Evolutionary conservation across 2,329 filamentous ascomycete species (phyloP).

Genomic region (Hymenoscyphus linearis): DNA sequence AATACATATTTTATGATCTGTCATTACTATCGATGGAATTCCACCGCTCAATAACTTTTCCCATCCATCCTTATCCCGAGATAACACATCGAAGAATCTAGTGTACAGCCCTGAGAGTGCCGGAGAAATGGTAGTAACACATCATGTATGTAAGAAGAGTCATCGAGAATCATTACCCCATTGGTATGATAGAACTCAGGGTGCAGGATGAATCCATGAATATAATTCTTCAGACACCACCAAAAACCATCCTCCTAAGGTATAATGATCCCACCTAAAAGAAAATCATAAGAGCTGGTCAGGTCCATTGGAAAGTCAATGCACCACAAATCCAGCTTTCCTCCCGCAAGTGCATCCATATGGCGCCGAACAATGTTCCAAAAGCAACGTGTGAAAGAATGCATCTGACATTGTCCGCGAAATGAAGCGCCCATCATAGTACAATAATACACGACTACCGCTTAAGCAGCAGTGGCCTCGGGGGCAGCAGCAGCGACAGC

Average conservation of each 20-base stretch:
- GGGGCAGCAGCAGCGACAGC: conserved; percentile 31
- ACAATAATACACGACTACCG: conserved; percentile 29
- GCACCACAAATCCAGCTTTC: conserved; percentile 18
- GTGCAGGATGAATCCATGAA: conserved; percentile 23
- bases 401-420: conserved; percentile 22
- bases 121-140: conserved; percentile 35
- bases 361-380: conserved; percentile 22
- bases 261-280: conserved; percentile 26
- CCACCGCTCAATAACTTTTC: conserved; percentile 29
- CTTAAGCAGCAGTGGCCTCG: conserved; percentile 31
- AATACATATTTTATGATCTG: not conserved
- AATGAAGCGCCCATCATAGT: conserved; percentile 26
- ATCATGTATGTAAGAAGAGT: conserved; percentile 32
- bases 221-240: conserved; percentile 24
- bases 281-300: conserved; percentile 29
- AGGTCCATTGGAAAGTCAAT: conserved; percentile 19
- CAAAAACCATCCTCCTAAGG: conserved; percentile 20
- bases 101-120: conserved; percentile 35
- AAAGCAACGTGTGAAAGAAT: conserved; percentile 27
- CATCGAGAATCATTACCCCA: conserved; percentile 30
- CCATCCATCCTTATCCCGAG: conserved; percentile 29
- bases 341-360: conserved; percentile 18
- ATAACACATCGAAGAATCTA: conserved; percentile 33
- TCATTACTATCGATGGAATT: conserved; percentile 1
- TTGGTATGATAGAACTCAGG: conserved; percentile 9